Evolutionary conservation across 163 green algal genomes (phyloP).

Genomic region (Chlamydomonas reinhardtii): DNA sequence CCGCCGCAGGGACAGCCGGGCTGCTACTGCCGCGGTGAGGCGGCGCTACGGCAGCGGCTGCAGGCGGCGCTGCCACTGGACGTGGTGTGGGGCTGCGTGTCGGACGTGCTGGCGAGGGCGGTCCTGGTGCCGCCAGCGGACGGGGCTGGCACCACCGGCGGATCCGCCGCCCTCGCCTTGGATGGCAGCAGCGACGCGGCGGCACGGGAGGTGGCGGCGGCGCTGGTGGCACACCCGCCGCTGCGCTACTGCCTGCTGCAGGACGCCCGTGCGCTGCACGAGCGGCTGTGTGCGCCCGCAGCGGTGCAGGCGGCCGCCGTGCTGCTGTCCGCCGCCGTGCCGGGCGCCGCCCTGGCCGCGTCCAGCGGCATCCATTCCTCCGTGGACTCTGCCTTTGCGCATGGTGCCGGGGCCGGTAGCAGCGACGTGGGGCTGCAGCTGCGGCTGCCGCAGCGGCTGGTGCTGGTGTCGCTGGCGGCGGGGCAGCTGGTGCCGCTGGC

Average conservation of each 20-base stretch:
- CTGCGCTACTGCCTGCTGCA: slow-evolving; percentile 27
- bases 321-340: background rate
- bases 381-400: background rate
- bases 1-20: slow-evolving; percentile 1
- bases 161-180: no score
- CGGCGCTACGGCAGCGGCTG: slow-evolving; percentile 11
- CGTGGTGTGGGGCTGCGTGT: slow-evolving; percentile 21
- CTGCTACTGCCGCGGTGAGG: slow-evolving; percentile 30
- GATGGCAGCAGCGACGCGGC: background rate
- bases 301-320: slow-evolving; percentile 1
- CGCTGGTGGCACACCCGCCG: slow-evolving; percentile 23
- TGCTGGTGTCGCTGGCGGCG: slow-evolving; percentile 22
- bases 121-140: background rate
- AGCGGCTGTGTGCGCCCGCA: slow-evolving; percentile 8
- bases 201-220: slow-evolving; percentile 1
- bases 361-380: background rate
- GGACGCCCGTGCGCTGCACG: slow-evolving; percentile 25
- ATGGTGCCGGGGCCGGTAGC: background rate
- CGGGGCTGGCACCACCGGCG: background rate
- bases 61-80: slow-evolving; percentile 20
- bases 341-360: background rate
- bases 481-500: slow-evolving; percentile 17
- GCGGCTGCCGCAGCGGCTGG: slow-evolving; percentile 40
- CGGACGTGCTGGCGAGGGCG: background rate
- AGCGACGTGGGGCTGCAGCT: background rate